Evolutionary conservation across 176 grass and related monocot genomes (phyloP).

Genomic region (Paspalum notatum): DNA sequence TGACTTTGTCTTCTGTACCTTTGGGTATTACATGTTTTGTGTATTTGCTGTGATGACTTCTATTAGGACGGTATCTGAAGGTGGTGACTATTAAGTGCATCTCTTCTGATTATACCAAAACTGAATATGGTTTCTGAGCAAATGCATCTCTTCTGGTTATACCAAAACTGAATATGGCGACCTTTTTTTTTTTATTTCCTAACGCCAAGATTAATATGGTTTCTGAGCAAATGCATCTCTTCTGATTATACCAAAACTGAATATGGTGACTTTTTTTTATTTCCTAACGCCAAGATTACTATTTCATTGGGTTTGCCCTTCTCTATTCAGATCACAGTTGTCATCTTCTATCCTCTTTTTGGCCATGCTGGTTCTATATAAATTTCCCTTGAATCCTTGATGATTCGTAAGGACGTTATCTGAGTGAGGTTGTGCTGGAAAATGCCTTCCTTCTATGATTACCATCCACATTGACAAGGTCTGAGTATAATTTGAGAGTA

Average conservation of each 20-base stretch:
- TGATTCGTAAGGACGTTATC: conserved; percentile 13
- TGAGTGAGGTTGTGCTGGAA: not conserved
- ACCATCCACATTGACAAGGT: too few species aligned
- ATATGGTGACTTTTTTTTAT: conserved; percentile 3
- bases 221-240: not conserved
- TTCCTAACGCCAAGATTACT: not conserved
- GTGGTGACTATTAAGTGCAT: not conserved
- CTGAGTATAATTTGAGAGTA: not conserved
- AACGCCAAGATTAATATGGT: too few species aligned
- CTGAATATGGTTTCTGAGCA: conserved; percentile 19
- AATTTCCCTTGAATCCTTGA: too few species aligned
- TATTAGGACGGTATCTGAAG: conserved; percentile 31
- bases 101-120: conserved; percentile 18
- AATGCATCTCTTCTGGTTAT: too few species aligned
- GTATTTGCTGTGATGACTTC: conserved; percentile 11
- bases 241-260: conserved; percentile 19
- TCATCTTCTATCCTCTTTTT: not conserved
- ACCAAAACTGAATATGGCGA: too few species aligned
- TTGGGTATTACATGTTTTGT: not conserved
- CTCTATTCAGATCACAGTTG: not conserved
- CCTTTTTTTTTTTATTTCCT: too few species aligned
- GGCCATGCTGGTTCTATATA: too few species aligned
- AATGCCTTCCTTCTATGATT: not conserved
- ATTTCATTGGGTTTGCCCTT: not conserved
- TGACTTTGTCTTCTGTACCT: not conserved